A percentile compares a stretch with the other conserved stretches of the same genome.
These are phyloP conservation scores for Fusarium pseudoanthophilum DNA, from an alignment of 2,329 filamentous ascomycete species.

Conservation along the genomic window DNA sequence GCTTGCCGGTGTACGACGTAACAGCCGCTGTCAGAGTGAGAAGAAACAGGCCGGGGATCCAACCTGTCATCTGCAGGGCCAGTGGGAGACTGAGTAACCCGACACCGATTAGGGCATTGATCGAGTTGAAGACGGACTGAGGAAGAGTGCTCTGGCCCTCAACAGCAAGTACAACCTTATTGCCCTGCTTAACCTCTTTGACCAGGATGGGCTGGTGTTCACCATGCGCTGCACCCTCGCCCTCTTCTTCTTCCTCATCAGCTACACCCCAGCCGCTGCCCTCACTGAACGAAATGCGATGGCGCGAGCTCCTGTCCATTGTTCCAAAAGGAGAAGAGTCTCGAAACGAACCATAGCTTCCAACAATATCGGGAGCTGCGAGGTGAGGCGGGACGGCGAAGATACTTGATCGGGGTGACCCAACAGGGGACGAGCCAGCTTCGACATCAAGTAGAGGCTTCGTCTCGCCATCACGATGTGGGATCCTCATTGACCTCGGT, in stretches of 20 bases:
- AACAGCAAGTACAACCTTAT: conserved; percentile 83
- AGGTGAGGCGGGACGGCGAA: conserved; percentile 70
- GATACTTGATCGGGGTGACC: conserved; percentile 54
- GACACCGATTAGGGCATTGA: conserved; percentile 91
- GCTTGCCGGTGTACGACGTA: conserved; percentile 86
- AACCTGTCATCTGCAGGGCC: conserved; percentile 87
- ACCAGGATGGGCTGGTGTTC: conserved; percentile 83
- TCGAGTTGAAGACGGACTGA: conserved; percentile 96
- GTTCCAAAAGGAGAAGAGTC: conserved; percentile 64
- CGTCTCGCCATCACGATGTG: conserved; percentile 59
- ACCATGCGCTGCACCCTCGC: conserved; percentile 57
- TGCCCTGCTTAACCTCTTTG: conserved; percentile 88
- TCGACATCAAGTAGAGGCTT: conserved; percentile 60
- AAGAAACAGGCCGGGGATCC: conserved; percentile 83
- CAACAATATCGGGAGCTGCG: conserved; percentile 74
- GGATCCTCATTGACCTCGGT: conserved; percentile 9
- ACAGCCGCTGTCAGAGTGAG: conserved; percentile 78
- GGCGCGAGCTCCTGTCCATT: conserved; percentile 52
- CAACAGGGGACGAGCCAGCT: conserved; percentile 46
- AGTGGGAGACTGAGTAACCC: conserved; percentile 89
- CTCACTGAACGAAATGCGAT: conserved; percentile 60
- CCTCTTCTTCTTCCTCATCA: conserved; percentile 45
- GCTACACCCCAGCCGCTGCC: conserved; percentile 47
- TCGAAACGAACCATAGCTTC: conserved; percentile 72
- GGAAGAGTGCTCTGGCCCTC: conserved; percentile 95